Conservation (phyloP, 257 asterid genomes). For the Primulina tabacum region DNA sequence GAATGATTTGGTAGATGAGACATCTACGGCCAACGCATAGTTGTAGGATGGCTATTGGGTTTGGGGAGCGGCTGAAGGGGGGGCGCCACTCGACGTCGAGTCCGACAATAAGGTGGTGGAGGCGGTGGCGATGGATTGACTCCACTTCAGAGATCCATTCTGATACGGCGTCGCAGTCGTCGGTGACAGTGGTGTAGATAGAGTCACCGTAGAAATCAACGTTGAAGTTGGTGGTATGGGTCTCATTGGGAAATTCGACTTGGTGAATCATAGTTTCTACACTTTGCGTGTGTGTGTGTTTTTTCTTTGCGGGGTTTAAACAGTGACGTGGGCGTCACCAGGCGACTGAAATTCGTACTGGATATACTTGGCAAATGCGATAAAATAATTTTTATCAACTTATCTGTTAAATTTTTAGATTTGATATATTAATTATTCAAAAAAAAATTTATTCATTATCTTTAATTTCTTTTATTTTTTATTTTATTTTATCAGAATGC, state of each 20-base stretch:
- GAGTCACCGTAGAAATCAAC: neutral
- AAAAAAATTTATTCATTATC: too few relatives aligned
- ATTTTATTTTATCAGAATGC: too few relatives aligned
- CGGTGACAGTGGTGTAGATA: slow-evolving; percentile 7
- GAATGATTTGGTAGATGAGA: slow-evolving; percentile 43
- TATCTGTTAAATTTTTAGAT: too few relatives aligned
- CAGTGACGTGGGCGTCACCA: too few relatives aligned
- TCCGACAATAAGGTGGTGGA: slow-evolving; percentile 34
- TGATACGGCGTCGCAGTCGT: slow-evolving; percentile 1
- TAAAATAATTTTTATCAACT: too few relatives aligned
- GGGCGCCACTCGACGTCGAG: slow-evolving; percentile 63
- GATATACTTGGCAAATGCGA: too few relatives aligned
- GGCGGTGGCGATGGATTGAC: slow-evolving; percentile 19
- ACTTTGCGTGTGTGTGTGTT: neutral
- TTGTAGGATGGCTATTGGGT: slow-evolving; percentile 56
- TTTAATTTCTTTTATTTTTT: too few relatives aligned
- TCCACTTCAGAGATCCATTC: slow-evolving; percentile 27
- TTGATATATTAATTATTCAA: too few relatives aligned
- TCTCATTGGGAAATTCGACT: too few relatives aligned
- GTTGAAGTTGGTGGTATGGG: neutral
- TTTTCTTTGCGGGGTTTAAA: too few relatives aligned
- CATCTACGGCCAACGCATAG: slow-evolving; percentile 47
- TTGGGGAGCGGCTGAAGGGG: slow-evolving; percentile 19
- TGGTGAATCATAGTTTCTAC: neutral
- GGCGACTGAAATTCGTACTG: too few relatives aligned